Percentiles rank a stretch among this genome's conserved stretches.
phyloP scores from a whole-genome alignment of 768 basidiomycete genomes.

The Calocera cornea region DNA sequence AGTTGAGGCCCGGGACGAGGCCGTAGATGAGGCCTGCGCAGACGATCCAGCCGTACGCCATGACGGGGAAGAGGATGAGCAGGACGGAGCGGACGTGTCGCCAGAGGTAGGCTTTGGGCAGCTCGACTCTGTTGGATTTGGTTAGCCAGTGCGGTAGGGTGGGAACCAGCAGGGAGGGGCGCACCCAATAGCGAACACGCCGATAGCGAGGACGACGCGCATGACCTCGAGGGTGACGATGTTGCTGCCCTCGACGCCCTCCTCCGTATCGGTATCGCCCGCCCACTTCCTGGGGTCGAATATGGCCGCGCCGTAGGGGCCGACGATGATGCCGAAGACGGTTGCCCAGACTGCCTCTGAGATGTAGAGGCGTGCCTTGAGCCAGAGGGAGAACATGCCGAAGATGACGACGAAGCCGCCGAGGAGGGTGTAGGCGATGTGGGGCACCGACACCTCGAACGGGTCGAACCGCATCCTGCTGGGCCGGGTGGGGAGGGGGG shows the following conservation, averaged over 20 bases:
- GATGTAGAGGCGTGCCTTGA: slow-evolving; percentile 76
- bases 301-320: slow-evolving; percentile 68
- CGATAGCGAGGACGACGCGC: slow-evolving; percentile 79
- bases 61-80: slow-evolving; percentile 10
- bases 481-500: neutral
- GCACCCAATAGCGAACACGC: slow-evolving; percentile 12
- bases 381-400: slow-evolving; percentile 86
- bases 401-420: slow-evolving; percentile 79
- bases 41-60: slow-evolving; percentile 14
- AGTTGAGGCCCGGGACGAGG: slow-evolving; percentile 76
- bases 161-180: neutral
- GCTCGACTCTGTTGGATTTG: neutral
- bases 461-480: neutral
- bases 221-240: slow-evolving; percentile 82
- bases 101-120: neutral
- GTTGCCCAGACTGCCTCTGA: slow-evolving; percentile 97
- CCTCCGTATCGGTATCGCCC: slow-evolving; percentile 24
- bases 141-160: neutral
- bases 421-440: slow-evolving; percentile 64
- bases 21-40: slow-evolving; percentile 68
- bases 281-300: slow-evolving; percentile 77
- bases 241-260: slow-evolving; percentile 36
- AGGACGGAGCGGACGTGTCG: slow-evolving; percentile 10
- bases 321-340: slow-evolving; percentile 80
- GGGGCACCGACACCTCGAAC: slow-evolving; percentile 53